These are phyloP conservation scores for Clarireedia monteithiana DNA, from an alignment of 2,329 filamentous ascomycete species.

Conservation along the genomic window DNA sequence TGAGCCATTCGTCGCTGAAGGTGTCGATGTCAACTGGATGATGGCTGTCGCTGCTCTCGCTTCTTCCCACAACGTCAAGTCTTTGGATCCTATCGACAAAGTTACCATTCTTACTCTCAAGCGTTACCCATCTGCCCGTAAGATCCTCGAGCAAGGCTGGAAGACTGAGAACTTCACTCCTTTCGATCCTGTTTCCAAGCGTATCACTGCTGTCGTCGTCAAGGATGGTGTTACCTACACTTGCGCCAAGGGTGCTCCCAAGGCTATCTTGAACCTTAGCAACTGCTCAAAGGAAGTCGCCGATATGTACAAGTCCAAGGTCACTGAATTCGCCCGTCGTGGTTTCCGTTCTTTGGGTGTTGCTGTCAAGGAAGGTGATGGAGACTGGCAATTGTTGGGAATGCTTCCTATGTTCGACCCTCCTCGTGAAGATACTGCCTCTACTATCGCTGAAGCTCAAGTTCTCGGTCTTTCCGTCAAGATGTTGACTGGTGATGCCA, in stretches of 20 bases:
- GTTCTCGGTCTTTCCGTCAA: constrained; percentile 70
- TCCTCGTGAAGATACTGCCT: constrained; percentile 69
- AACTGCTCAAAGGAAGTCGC: constrained; percentile 59
- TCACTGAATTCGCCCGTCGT: constrained; percentile 67
- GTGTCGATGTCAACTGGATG: constrained; percentile 77
- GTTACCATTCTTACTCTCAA: constrained; percentile 70
- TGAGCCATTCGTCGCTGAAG: constrained; percentile 69
- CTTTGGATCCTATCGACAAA: constrained; percentile 73
- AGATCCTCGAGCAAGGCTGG: constrained; percentile 69
- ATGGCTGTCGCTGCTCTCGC: constrained; percentile 73
- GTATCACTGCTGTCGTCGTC: constrained; percentile 62
- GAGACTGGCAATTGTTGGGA: constrained; percentile 62
- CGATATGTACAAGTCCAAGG: constrained; percentile 63
- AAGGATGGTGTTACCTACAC: constrained; percentile 63
- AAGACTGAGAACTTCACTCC: constrained; percentile 70
- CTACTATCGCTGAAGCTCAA: constrained; percentile 70
- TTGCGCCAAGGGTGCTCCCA: constrained; percentile 71
- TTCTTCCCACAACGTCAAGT: constrained; percentile 72
- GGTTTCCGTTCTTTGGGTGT: constrained; percentile 77
- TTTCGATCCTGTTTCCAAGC: constrained; percentile 74
- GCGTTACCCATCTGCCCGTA: constrained; percentile 68
- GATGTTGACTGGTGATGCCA: constrained; percentile 76
- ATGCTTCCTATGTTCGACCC: constrained; percentile 77
- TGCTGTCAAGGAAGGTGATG: constrained; percentile 69
- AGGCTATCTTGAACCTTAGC: constrained; percentile 63